Evolutionary conservation across 768 basidiomycete genomes (phyloP).

Genomic region (Termitomyces sp.): DNA sequence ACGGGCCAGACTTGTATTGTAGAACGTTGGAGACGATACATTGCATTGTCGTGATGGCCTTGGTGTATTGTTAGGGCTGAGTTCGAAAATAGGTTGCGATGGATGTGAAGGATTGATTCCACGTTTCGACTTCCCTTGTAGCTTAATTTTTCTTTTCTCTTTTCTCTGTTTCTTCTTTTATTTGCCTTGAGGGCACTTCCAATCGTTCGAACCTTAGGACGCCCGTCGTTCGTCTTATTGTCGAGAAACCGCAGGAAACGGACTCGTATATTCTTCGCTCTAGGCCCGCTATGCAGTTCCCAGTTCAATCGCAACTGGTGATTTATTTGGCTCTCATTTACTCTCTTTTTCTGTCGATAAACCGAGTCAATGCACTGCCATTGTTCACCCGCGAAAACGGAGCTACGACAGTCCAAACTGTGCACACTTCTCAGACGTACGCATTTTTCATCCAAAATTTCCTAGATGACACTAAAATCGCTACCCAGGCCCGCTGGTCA

Average conservation of each 20-base stretch:
- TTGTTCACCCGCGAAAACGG: slow-evolving; percentile 28
- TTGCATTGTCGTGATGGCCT: slow-evolving; percentile 1
- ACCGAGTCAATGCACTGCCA: slow-evolving; percentile 33
- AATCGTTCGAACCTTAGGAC: slow-evolving; percentile 33
- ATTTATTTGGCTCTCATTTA: slow-evolving; percentile 36
- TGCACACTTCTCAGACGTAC: slow-evolving; percentile 44
- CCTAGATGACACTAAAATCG: slow-evolving; percentile 7
- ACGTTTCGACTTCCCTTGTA: slow-evolving; percentile 6
- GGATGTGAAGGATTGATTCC: slow-evolving; percentile 9
- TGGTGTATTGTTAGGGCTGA: slow-evolving; percentile 20
- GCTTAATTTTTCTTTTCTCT: slow-evolving; percentile 22
- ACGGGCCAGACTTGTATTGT: background rate
- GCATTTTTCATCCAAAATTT: slow-evolving; percentile 16
- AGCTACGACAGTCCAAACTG: slow-evolving; percentile 39
- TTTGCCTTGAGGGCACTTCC: slow-evolving; percentile 44
- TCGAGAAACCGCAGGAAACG: slow-evolving; percentile 50
- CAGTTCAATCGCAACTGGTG: slow-evolving; percentile 24
- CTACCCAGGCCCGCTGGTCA: slow-evolving; percentile 43
- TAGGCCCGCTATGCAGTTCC: slow-evolving; percentile 36
- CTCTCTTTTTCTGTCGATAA: slow-evolving; percentile 30
- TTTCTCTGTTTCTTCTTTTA: slow-evolving; percentile 18
- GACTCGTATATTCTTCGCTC: slow-evolving; percentile 33
- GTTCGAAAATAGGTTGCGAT: slow-evolving; percentile 16
- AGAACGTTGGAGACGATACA: background rate
- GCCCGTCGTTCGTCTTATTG: slow-evolving; percentile 28